Evolutionary conservation across 495 filamentous ascomycete species (phyloP), one percentile per base, ranked within the genome.

Genomic region (Penicillium desertorum): DNA sequence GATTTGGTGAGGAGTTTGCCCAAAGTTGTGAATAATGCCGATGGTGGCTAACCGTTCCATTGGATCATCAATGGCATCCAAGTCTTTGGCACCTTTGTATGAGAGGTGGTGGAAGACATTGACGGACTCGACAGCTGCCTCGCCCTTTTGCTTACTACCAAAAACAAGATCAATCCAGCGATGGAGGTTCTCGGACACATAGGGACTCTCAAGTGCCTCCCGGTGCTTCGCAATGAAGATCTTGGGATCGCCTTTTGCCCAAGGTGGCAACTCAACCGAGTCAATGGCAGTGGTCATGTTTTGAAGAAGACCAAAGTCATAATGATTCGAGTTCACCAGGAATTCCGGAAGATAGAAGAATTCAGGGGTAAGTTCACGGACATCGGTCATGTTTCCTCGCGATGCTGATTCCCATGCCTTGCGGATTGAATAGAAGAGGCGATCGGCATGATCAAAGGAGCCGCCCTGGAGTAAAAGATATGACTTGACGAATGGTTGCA

Each of bases 321-420:
- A 98, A 19, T 83, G 83, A 65, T 98, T 98, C 48, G 89, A 83
- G 68, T 98, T 98, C 7, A 85, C 82, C 3, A 98, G 75, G 61
- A 98, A 97, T 49, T 98, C 95, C 0, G 94, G 91, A 1, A 98
- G 84, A 65, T 89, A 98, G 74, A 94, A 98, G 72, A 98, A 98
- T 62, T 98, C 94, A 3, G 94, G 94, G 47, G 88, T 96, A 45
- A 98, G 76, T 67, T 98, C 94, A 58, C 94, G 81, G 1, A 97
- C 92, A 71, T 98, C 94, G 0, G 88, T 87, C 80, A 95, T 95
- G 64, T 92, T 96, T 23, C 91, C 88, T 51, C 81, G 81, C 0
- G 95, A 96, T 34, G 94, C 88, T 2, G 95, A 98, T 23, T 83
- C 81, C 92, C 92, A 98, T 12, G 94, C 89, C 58, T 89, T 90